Base-by-base conservation (phyloP, 805 yeast species). In the Barnettozyma sp. region DNA sequence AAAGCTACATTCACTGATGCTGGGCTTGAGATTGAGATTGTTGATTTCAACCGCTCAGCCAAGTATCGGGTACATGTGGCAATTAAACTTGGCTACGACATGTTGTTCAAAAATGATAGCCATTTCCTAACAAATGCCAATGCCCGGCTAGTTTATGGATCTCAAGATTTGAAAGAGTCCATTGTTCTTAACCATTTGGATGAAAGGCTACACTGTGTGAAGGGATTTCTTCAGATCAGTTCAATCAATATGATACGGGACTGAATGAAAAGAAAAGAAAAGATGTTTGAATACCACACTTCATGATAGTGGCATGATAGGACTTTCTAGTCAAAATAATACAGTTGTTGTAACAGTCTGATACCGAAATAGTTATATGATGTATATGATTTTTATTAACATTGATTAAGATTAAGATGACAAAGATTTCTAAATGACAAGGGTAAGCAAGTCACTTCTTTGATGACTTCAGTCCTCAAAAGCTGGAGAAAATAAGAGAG, bases 61-160 rank as follows among this genome's bases (percentile, higher is more conserved):
- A 45, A 34, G 24, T 50, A 46, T 33, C 51, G 51, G 22, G 45
- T 43, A 2, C 26, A 26, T 2, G 23, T 48, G 4, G 26, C 22
- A 22, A 24, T 51, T 13, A 22, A 16, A 4, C 28, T 50, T 6
- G 32, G 33, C 17, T 42, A 51, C 22, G 21, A 20, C 1, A 33
- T 41, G 10, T 33, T 50, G 11, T 39, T 40, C 21, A 26, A 29
- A 9, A 14, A 16, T 3, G 25, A 27, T 14, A 28, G n/a, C n/a
- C n/a, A n/a, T n/a, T n/a, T 16, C 7, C 44, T 45, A 2, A 22
- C 19, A 2, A 16, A 31, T 1, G 28, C 38, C 6, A 22, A 35
- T 4, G 43, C 34, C 6, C 17, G 29, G 15, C 8, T 49, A 16
- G 19, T 43, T 0, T 52, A 50, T 38, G 56, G 55, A 0, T 19